Percentiles rank a stretch among this genome's conserved stretches.
Conservation (phyloP, 371 early-diverging fungal species). For the Mortierella sp. region DNA sequence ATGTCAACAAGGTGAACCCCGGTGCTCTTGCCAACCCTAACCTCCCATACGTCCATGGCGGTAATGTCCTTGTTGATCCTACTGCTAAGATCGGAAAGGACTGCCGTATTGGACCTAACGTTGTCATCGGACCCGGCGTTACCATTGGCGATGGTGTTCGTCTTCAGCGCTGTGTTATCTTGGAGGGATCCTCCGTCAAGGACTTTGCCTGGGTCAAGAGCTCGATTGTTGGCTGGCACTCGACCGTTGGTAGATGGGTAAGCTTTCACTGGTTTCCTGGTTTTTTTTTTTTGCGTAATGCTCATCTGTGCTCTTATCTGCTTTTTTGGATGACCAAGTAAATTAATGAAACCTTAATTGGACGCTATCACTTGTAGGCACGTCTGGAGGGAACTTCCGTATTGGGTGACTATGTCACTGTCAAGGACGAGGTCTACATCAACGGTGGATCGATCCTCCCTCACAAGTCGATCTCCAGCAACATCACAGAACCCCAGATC, state of each 20-base stretch:
- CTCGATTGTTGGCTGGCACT: slow-evolving; percentile 98
- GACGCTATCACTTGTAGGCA: slow-evolving; percentile 55
- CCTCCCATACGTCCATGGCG: slow-evolving; percentile 73
- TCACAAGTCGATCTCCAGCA: slow-evolving; percentile 88
- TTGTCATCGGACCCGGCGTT: slow-evolving; percentile 92
- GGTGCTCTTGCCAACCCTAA: slow-evolving; percentile 69
- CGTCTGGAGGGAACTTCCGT: slow-evolving; percentile 94
- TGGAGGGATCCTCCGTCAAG: slow-evolving; percentile 89
- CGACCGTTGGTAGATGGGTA: slow-evolving; percentile 91
- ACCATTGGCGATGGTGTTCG: slow-evolving; percentile 96
- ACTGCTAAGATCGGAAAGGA: slow-evolving; percentile 92
- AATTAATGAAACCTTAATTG: background rate
- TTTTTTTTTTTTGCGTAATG: background rate
- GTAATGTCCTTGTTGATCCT: slow-evolving; percentile 91
- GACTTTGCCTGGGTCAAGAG: slow-evolving; percentile 92
- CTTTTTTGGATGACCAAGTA: background rate
- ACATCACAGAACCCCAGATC: slow-evolving; percentile 93
- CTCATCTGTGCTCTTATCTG: no score
- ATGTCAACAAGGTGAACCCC: slow-evolving; percentile 79
- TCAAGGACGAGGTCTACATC: slow-evolving; percentile 91
- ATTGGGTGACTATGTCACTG: slow-evolving; percentile 94
- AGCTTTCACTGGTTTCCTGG: slow-evolving; percentile 5
- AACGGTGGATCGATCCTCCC: slow-evolving; percentile 95
- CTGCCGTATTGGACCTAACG: slow-evolving; percentile 97
- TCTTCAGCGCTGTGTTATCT: slow-evolving; percentile 87